Conservation (phyloP, 2,329 filamentous ascomycete species). For the Stenocarpella maydis region DNA sequence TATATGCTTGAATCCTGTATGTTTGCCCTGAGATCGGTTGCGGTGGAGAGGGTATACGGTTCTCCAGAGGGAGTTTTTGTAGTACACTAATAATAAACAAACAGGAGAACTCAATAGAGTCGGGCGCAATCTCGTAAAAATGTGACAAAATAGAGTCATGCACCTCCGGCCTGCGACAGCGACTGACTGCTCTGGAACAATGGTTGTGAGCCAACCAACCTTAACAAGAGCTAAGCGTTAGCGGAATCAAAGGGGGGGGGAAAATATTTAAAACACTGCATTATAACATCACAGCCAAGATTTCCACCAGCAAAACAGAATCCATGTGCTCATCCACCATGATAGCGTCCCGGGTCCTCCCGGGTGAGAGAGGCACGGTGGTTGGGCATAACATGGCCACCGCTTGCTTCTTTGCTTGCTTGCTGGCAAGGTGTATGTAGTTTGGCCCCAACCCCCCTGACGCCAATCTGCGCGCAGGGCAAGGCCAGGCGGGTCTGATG, state of each 20-base stretch:
- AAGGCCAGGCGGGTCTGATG: no score
- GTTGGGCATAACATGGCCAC: background rate
- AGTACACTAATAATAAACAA: background rate
- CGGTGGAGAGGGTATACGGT: background rate
- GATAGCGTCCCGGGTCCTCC: slow-evolving; percentile 17
- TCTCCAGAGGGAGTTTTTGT: background rate
- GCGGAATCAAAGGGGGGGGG: background rate
- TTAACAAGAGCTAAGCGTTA: background rate
- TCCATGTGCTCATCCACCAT: background rate
- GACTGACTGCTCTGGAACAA: background rate
- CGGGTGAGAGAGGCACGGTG: background rate
- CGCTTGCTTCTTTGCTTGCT: background rate
- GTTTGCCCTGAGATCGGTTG: background rate
- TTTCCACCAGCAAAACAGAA: background rate
- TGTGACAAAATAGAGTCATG: background rate
- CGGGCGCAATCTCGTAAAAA: background rate
- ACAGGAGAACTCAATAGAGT: background rate
- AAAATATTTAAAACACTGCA: background rate
- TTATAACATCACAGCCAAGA: slow-evolving; percentile 3
- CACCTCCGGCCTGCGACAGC: no score
- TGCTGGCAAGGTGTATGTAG: background rate
- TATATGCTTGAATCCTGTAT: background rate
- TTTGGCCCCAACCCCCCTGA: background rate
- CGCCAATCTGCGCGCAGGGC: background rate
- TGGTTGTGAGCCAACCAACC: background rate